phyloP scores from a whole-genome alignment of 805 yeast species.

The Lachancea waltii region DNA sequence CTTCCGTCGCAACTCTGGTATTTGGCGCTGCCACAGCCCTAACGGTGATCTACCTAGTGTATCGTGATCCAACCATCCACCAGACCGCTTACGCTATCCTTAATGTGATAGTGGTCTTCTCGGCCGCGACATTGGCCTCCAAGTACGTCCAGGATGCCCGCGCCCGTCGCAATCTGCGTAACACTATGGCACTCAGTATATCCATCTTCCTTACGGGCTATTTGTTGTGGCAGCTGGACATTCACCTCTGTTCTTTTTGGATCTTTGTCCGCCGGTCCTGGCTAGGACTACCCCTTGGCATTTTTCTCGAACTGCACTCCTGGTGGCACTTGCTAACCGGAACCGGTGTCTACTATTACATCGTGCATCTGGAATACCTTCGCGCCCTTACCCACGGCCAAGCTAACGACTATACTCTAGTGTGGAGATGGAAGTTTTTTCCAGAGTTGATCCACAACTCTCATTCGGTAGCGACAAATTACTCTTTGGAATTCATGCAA shows the following conservation, averaged over 20 bases:
- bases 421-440: conserved; percentile 52
- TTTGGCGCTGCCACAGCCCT: conserved; percentile 15
- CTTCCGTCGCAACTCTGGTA: conserved; percentile 11
- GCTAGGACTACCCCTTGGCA: conserved; percentile 76
- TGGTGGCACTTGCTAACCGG: conserved; percentile 97
- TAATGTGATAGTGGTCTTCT: conserved; percentile 64
- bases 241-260: conserved; percentile 62
- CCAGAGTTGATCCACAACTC: conserved; percentile 40
- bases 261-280: conserved; percentile 50
- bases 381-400: conserved; percentile 57
- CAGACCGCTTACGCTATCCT: conserved; percentile 78
- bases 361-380: conserved; percentile 71
- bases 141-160: conserved; percentile 44
- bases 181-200: conserved; percentile 54
- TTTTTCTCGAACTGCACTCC: conserved; percentile 84
- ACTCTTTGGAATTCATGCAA: conserved; percentile 18
- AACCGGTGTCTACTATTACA: conserved; percentile 77
- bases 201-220: conserved; percentile 66
- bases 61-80: conserved; percentile 80
- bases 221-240: conserved; percentile 83
- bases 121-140: conserved; percentile 48
- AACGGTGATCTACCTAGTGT: conserved; percentile 52
- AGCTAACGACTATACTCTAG: conserved; percentile 49
- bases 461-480: conserved; percentile 19
- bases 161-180: conserved; percentile 45